A percentile compares a stretch with the other conserved stretches of the same genome.
Conservation (phyloP, 2,329 filamentous ascomycete genomes). For the Lecanicillium sp. region DNA sequence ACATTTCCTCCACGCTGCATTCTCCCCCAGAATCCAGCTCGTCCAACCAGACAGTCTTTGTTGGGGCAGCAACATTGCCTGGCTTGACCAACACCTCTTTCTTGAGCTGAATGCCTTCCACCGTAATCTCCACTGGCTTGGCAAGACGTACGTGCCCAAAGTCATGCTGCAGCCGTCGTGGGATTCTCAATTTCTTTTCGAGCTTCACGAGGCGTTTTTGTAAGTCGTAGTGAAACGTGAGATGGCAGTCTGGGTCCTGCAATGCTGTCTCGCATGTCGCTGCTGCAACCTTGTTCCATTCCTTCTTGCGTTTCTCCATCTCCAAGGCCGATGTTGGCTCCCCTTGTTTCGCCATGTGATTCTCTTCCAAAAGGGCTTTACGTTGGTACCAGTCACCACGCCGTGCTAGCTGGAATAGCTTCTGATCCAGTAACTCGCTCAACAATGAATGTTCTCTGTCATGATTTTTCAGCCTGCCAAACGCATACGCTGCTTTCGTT, state of each 20-base stretch:
- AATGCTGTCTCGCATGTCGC: conserved; percentile 79
- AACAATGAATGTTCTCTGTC: conserved; percentile 67
- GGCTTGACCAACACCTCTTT: conserved; percentile 39
- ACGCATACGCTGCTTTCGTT: conserved; percentile 73
- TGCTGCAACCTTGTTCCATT: conserved; percentile 72
- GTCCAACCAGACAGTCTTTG: conserved; percentile 84
- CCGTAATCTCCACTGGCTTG: conserved; percentile 64
- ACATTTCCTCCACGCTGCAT: conserved; percentile 91
- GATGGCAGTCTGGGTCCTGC: conserved; percentile 79
- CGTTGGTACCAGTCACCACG: conserved; percentile 93
- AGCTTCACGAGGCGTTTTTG: conserved; percentile 91
- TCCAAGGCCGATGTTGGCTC: conserved; percentile 29
- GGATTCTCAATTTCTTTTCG: conserved; percentile 74
- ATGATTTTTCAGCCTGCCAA: conserved; percentile 77
- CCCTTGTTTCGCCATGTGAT: conserved; percentile 70
- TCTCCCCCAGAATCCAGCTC: conserved; percentile 59
- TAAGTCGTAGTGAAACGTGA: conserved; percentile 89
- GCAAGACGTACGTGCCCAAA: conserved; percentile 78
- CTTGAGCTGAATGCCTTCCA: conserved; percentile 72
- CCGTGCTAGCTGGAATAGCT: conserved; percentile 75
- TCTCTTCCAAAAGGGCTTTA: conserved; percentile 87
- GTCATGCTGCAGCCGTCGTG: conserved; percentile 81
- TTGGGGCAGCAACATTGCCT: conserved; percentile 36
- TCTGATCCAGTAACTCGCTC: conserved; percentile 67
- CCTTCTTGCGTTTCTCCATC: conserved; percentile 56